Conservation (phyloP, 352 stramenopile species). For the Globisporangium middletonii region DNA sequence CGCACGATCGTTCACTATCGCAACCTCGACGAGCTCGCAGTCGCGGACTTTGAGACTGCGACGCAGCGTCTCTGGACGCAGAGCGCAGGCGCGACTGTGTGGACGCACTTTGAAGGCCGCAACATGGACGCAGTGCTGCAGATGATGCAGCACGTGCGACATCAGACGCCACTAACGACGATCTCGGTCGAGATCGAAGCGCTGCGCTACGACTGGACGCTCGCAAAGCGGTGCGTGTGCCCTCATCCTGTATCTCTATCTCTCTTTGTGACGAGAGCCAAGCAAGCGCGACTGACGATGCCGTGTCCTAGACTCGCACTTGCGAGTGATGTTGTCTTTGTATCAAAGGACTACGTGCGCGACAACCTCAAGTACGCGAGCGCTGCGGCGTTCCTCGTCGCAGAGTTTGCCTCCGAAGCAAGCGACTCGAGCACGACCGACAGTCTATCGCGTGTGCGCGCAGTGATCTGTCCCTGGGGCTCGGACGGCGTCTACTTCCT, state of each 20-base stretch:
- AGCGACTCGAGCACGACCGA: neutral
- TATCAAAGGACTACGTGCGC: constrained; percentile 71
- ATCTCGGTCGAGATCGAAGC: constrained; percentile 71
- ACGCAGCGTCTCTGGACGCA: constrained; percentile 15
- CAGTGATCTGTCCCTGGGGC: constrained; percentile 69
- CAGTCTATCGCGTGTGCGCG: constrained; percentile 11
- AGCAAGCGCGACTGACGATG: neutral
- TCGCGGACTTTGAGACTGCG: constrained; percentile 30
- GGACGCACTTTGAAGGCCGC: constrained; percentile 70
- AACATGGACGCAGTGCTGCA: constrained; percentile 52
- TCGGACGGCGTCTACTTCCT: constrained; percentile 53
- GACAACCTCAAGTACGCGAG: constrained; percentile 37
- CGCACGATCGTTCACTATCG: constrained; percentile 69
- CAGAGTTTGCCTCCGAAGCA: neutral
- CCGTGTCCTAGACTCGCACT: constrained; percentile 28
- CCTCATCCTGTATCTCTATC: no score
- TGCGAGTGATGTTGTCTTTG: constrained; percentile 44
- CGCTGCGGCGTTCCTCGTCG: constrained; percentile 36
- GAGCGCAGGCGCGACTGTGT: constrained; percentile 15
- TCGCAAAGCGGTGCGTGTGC: constrained; percentile 39
- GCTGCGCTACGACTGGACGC: constrained; percentile 51
- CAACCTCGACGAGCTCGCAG: constrained; percentile 46
- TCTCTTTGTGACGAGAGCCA: neutral
- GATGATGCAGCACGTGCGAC: constrained; percentile 50
- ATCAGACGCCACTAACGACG: constrained; percentile 8